Evolutionary conservation across 306 rosid species (phyloP).

Genomic region (Ormosia semicastrata): DNA sequence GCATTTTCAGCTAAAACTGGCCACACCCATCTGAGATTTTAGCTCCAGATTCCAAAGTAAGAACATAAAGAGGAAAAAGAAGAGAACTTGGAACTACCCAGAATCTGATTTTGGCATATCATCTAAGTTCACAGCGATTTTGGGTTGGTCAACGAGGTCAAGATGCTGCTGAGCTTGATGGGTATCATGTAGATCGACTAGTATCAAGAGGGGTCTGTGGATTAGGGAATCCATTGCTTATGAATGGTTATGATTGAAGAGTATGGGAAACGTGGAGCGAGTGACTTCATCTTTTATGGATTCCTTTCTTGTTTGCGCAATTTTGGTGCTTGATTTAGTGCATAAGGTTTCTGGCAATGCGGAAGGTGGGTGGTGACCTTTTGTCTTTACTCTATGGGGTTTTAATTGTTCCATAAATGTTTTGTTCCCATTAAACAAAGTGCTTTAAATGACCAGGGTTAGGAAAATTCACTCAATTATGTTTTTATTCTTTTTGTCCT

Average conservation of each 20-base stretch:
- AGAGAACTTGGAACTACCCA: constrained; percentile 28
- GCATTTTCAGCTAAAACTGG: constrained; percentile 30
- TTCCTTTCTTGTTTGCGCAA: constrained; percentile 46
- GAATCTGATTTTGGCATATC: constrained; percentile 15
- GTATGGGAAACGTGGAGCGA: constrained; percentile 29
- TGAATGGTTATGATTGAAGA: constrained; percentile 39
- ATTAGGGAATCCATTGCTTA: constrained; percentile 13
- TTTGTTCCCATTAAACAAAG: not conserved
- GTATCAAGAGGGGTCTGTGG: constrained; percentile 15
- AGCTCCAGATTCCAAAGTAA: constrained; percentile 24
- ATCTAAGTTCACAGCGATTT: constrained; percentile 5
- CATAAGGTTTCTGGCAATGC: constrained; percentile 52
- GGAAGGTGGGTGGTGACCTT: constrained; percentile 63
- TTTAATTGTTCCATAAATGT: constrained; percentile 22
- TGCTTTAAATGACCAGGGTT: constrained; percentile 20
- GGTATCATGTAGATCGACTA: constrained; percentile 35
- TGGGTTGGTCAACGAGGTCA: constrained; percentile 35
- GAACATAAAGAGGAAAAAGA: not conserved
- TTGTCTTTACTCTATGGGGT: not conserved
- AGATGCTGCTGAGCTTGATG: constrained; percentile 21
- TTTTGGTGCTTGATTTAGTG: constrained; percentile 55
- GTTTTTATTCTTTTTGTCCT: constrained; percentile 13
- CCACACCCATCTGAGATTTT: constrained; percentile 26
- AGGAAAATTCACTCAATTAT: not conserved
- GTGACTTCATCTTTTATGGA: constrained; percentile 34